phyloP scores from a whole-genome alignment of 1,284 basidiomycete genomes.

The Cryptococcus maquisensis region DNA sequence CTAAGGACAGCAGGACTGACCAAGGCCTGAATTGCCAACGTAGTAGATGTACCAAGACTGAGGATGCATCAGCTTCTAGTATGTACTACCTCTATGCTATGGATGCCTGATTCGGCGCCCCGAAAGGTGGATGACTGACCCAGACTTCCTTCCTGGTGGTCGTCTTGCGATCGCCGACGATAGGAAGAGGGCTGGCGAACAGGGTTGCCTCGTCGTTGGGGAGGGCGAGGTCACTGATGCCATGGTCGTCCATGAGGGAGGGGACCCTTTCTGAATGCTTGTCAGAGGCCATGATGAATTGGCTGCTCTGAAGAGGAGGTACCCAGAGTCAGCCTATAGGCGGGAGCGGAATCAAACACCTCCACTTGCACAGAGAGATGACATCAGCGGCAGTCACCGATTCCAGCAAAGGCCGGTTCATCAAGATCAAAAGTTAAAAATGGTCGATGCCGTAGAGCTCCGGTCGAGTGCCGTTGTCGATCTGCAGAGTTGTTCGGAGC shows the following conservation, averaged over 20 bases:
- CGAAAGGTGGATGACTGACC: slow-evolving; percentile 18
- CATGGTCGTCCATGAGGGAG: too few species aligned
- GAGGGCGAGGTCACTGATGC: background rate
- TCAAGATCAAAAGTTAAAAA: too few species aligned
- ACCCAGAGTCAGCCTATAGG: too few species aligned
- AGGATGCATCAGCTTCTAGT: background rate
- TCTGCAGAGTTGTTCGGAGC: too few species aligned
- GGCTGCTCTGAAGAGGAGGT: background rate
- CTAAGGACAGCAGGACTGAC: slow-evolving; percentile 13
- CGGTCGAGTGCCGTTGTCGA: too few species aligned
- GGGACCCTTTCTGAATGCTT: background rate
- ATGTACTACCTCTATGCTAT: background rate
- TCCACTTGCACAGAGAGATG: too few species aligned
- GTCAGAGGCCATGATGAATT: background rate
- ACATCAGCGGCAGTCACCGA: too few species aligned
- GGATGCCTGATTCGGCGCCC: background rate
- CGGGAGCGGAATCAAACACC: too few species aligned
- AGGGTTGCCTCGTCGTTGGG: slow-evolving; percentile 33
- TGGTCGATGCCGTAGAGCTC: too few species aligned
- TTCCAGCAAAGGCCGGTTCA: too few species aligned
- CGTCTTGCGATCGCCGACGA: slow-evolving; percentile 33
- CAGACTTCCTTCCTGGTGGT: slow-evolving; percentile 41
- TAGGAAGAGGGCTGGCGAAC: slow-evolving; percentile 38
- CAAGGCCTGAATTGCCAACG: slow-evolving; percentile 43
- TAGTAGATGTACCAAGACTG: slow-evolving; percentile 44